Evolutionary conservation across 352 stramenopile species (phyloP).

Genomic region (Blastocystis sp.): DNA sequence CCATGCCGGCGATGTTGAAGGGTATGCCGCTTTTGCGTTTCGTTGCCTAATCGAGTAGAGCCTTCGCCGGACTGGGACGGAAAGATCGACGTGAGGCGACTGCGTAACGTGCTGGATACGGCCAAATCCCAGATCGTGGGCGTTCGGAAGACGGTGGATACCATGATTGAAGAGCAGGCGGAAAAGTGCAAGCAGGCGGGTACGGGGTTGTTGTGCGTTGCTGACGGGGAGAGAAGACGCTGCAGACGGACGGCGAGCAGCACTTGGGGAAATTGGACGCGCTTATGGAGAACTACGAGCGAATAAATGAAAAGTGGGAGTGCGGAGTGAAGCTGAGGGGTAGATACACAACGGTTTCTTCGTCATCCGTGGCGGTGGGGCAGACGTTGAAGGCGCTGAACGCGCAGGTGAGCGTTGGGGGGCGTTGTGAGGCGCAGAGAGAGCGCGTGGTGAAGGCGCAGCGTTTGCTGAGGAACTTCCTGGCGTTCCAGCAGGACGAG

Average conservation of each 20-base stretch:
- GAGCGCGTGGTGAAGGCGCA: constrained; percentile 36
- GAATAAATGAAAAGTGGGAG: constrained; percentile 41
- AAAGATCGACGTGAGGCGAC: constrained; percentile 30
- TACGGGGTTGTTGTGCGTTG: background rate
- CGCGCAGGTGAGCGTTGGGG: background rate
- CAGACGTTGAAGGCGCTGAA: constrained; percentile 37
- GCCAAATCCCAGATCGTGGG: constrained; percentile 33
- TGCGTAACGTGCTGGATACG: constrained; percentile 39
- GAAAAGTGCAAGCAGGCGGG: constrained; percentile 56
- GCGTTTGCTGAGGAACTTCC: constrained; percentile 35
- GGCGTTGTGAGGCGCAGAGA: background rate
- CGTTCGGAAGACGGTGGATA: constrained; percentile 14
- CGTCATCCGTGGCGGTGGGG: constrained; percentile 53
- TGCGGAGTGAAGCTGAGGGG: background rate
- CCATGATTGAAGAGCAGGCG: constrained; percentile 45
- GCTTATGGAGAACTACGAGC: constrained; percentile 10
- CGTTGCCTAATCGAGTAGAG: constrained; percentile 20
- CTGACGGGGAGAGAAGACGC: constrained; percentile 18
- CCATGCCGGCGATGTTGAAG: constrained; percentile 42
- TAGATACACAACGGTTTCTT: constrained; percentile 65
- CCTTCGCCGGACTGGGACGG: constrained; percentile 59
- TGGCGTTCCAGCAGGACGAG: constrained; percentile 50
- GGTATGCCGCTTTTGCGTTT: constrained; percentile 4
- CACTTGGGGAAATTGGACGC: constrained; percentile 25
- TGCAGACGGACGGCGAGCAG: constrained; percentile 45